These are phyloP conservation scores for Suillus ampliporus DNA, from an alignment of 768 basidiomycete genomes.

Conservation along the genomic window DNA sequence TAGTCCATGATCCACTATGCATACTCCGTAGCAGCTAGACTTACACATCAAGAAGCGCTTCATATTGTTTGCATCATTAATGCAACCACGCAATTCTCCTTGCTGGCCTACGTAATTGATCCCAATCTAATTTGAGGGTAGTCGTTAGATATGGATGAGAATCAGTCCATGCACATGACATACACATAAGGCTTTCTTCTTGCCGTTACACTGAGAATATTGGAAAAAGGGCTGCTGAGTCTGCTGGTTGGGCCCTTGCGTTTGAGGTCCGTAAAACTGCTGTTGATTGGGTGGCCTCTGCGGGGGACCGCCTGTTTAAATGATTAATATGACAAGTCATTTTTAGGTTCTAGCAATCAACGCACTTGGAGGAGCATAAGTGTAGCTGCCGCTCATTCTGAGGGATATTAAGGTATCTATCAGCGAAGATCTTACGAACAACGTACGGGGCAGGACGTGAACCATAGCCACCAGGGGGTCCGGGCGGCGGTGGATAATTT, in stretches of 20 bases:
- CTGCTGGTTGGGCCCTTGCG: conserved; percentile 50
- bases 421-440: conserved; percentile 13
- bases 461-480: conserved; percentile 20
- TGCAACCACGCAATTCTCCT: conserved; percentile 80
- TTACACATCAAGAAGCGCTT: conserved; percentile 74
- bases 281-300: conserved; percentile 58
- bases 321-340: neutral
- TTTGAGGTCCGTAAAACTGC: conserved; percentile 69
- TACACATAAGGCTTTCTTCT: conserved; percentile 88
- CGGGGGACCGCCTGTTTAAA: conserved; percentile 43
- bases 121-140: conserved; percentile 63
- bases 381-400: conserved; percentile 6
- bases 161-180: conserved; percentile 32
- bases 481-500: conserved; percentile 23
- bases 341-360: neutral
- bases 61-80: conserved; percentile 90
- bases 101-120: conserved; percentile 82
- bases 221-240: conserved; percentile 72
- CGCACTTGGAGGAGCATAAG: conserved; percentile 16
- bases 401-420: conserved; percentile 11
- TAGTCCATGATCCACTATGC: neutral
- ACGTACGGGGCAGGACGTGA: conserved; percentile 9
- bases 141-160: neutral
- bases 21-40: conserved; percentile 28
- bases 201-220: conserved; percentile 89